phyloP scores from a whole-genome alignment of 139 green algal species.

The Chlamydomonas incerta region DNA sequence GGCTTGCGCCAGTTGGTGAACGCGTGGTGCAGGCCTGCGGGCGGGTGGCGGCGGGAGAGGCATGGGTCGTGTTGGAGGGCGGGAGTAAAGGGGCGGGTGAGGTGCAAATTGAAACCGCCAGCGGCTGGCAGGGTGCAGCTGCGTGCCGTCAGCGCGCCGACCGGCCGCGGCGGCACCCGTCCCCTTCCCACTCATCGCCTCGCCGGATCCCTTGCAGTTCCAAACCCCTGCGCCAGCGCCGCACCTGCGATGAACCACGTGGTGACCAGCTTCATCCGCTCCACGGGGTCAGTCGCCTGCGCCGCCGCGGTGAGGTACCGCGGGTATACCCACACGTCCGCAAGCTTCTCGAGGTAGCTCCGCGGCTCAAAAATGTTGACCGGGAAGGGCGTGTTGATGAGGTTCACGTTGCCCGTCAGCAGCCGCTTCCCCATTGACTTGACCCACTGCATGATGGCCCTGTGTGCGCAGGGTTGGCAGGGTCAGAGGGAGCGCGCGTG shows the following conservation, averaged over 20 bases:
- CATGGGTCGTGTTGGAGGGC: no score
- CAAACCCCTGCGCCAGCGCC: neutral
- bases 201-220: no score
- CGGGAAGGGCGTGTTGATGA: constrained; percentile 86
- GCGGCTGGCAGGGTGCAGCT: no score
- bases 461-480: constrained; percentile 40
- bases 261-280: constrained; percentile 78
- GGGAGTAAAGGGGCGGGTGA: no score
- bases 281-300: constrained; percentile 64
- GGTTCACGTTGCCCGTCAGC: constrained; percentile 82
- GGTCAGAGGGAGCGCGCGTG: neutral
- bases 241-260: constrained; percentile 82
- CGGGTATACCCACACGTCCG: constrained; percentile 80
- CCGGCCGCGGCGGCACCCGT: no score
- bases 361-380: constrained; percentile 89
- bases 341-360: constrained; percentile 89
- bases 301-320: constrained; percentile 63
- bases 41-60: no score
- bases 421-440: constrained; percentile 79
- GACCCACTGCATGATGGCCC: constrained; percentile 78
- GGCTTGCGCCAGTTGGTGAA: constrained; percentile 84
- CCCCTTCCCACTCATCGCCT: no score
- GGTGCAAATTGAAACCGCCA: no score
- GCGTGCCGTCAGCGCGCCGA: no score
- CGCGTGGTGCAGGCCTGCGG: constrained; percentile 62